A percentile compares a stretch with the other conserved stretches of the same genome.
Evolutionary conservation across 2,329 filamentous ascomycete species (phyloP).

Genomic region (Sclerotinia subarctica): DNA sequence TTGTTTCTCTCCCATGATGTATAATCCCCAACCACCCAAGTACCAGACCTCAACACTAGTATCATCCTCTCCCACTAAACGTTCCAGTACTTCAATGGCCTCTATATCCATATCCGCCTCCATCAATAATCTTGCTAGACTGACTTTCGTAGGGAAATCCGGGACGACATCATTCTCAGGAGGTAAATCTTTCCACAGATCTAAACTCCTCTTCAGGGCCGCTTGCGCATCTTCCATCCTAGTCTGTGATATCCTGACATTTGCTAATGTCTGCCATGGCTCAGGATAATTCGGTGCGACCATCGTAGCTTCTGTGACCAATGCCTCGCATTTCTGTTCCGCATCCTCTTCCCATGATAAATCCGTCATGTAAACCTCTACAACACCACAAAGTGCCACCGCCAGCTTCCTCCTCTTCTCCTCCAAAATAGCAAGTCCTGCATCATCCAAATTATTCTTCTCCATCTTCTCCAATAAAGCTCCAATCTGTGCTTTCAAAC

Average conservation of each 20-base stretch:
- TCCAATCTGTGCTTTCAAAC: slow-evolving; percentile 70
- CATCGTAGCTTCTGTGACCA: slow-evolving; percentile 86
- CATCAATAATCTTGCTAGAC: slow-evolving; percentile 79
- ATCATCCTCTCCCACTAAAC: slow-evolving; percentile 84
- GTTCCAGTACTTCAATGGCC: slow-evolving; percentile 79
- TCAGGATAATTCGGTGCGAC: slow-evolving; percentile 79
- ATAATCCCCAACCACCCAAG: slow-evolving; percentile 89
- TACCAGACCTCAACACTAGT: slow-evolving; percentile 96
- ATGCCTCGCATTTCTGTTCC: slow-evolving; percentile 79
- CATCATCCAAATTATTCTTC: slow-evolving; percentile 44
- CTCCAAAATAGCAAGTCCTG: slow-evolving; percentile 46
- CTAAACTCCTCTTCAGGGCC: slow-evolving; percentile 75
- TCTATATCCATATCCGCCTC: slow-evolving; percentile 84
- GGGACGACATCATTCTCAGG: slow-evolving; percentile 71
- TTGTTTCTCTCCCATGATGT: slow-evolving; percentile 71
- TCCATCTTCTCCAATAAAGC: slow-evolving; percentile 55
- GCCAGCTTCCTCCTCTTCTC: slow-evolving; percentile 81
- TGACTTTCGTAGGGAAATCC: slow-evolving; percentile 82
- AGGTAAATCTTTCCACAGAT: slow-evolving; percentile 76
- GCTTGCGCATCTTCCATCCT: slow-evolving; percentile 74
- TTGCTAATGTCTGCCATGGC: slow-evolving; percentile 93
- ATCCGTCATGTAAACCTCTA: slow-evolving; percentile 99
- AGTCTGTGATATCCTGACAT: slow-evolving; percentile 85
- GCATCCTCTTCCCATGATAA: slow-evolving; percentile 89
- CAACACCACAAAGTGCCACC: slow-evolving; percentile 87